Evolutionary conservation across 768 basidiomycete species (phyloP).

Genomic region (Lentinula edodes): DNA sequence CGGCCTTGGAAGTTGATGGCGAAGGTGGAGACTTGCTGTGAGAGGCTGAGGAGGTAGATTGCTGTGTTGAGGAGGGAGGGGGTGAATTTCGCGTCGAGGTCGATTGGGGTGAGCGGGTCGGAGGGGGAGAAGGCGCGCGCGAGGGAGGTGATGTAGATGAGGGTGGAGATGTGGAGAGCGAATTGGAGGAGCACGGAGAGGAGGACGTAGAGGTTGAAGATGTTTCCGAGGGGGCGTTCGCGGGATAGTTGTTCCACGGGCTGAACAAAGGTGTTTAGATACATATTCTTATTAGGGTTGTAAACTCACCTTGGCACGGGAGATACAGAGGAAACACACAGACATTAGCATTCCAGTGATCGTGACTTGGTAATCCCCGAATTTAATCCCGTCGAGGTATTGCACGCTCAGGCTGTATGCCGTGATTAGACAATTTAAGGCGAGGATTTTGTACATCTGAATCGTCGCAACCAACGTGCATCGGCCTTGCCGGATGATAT

Average conservation of each 20-base stretch:
- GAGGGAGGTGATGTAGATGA: slow-evolving; percentile 91
- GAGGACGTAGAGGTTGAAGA: slow-evolving; percentile 95
- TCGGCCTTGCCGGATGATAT: slow-evolving; percentile 97
- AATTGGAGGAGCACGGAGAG: slow-evolving; percentile 91
- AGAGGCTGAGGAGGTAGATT: slow-evolving; percentile 91
- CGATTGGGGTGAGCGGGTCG: slow-evolving; percentile 64
- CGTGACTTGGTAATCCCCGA: slow-evolving; percentile 97
- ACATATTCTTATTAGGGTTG: not conserved
- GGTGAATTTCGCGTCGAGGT: slow-evolving; percentile 95
- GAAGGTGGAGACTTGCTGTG: slow-evolving; percentile 98
- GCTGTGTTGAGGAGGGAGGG: slow-evolving; percentile 94
- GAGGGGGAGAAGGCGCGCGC: slow-evolving; percentile 36
- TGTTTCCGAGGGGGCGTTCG: slow-evolving; percentile 90
- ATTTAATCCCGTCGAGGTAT: slow-evolving; percentile 98
- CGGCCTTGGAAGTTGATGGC: slow-evolving; percentile 99
- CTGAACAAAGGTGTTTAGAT: slow-evolving; percentile 33
- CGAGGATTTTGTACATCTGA: slow-evolving; percentile 99
- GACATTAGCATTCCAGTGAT: slow-evolving; percentile 97
- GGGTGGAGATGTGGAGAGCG: slow-evolving; percentile 81
- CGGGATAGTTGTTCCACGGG: slow-evolving; percentile 94
- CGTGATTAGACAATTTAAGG: slow-evolving; percentile 95
- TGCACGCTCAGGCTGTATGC: slow-evolving; percentile 98
- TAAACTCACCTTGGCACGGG: slow-evolving; percentile 80
- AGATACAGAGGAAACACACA: slow-evolving; percentile 97
- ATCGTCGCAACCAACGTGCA: slow-evolving; percentile 98